Base-by-base conservation (phyloP, 169 alveolate genomes). In the Plasmodium ovale region DNA sequence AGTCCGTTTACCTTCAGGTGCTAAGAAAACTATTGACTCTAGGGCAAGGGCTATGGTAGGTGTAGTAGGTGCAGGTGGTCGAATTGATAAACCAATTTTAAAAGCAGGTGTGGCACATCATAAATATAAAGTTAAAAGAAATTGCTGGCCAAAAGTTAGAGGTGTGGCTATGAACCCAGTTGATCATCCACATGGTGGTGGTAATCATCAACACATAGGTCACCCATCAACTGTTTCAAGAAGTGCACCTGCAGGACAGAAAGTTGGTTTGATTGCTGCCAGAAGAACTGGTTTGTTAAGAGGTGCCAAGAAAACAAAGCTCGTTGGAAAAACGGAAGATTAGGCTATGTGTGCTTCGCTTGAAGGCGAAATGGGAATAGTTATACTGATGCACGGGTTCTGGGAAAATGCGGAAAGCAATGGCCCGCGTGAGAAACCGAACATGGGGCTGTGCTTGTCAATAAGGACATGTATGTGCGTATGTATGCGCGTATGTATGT, bases 151-250 rank as follows among this genome's bases (percentile, higher is more conserved):
- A 35, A 97, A 94, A 92, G 99, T 98, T 89, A 97, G 99, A 93
- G 99, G 99, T 96, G 99, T 98, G 33, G 99, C 99, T 59, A 99
- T 99, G 99, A 99, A 99, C 98, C 99, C 99, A 56, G 99, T 98
- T 47, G 99, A 99, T 90, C 99, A 99, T 94, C 99, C 99, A 23
- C 99, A 98, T 94, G 99, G 99, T 88, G 99, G 99, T 94, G 99
- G 99, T 95, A 98, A 98, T 96, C 97, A 95, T 69, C 99, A 98
- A 96, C 99, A 99, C 94, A 98, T 99, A 71, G 99, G 99, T 85
- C 99, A 98, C 87, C 99, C 99, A 65, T 95, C 99, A 65, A 99
- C 99, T 35, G 97, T 98, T 49, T 93, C 99, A 5, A 97, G 99
- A 91, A 94, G 95, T 71, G 99, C 99, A 31, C 99, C 99, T 53